Conservation (phyloP, 2,329 filamentous ascomycete species). For the Mollisiaceae sp. region DNA sequence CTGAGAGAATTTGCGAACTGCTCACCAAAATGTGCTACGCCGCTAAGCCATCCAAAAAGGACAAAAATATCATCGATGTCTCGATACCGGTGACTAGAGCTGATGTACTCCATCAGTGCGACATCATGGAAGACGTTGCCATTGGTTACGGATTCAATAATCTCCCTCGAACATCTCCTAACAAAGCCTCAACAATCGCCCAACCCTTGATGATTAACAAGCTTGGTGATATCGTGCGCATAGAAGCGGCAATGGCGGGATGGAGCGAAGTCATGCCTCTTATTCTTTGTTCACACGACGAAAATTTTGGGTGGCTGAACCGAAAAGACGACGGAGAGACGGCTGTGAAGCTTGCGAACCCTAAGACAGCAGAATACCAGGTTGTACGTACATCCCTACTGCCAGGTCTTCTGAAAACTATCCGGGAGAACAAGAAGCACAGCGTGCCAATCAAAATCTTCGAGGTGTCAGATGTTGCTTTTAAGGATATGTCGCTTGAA, state of each 20-base stretch:
- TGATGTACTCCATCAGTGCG: conserved; percentile 93
- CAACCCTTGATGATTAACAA: conserved; percentile 93
- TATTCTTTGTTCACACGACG: conserved; percentile 95
- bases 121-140: conserved; percentile 98
- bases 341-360: conserved; percentile 85
- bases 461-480: conserved; percentile 87
- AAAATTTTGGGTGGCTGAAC: conserved; percentile 97
- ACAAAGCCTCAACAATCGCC: conserved; percentile 83
- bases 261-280: conserved; percentile 97
- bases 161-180: conserved; percentile 84
- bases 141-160: conserved; percentile 98
- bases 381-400: conserved; percentile 87
- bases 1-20: conserved; percentile 77
- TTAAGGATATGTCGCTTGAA: conserved; percentile 84
- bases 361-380: conserved; percentile 92
- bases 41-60: conserved; percentile 74
- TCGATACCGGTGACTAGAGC: conserved; percentile 87
- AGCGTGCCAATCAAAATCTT: conserved; percentile 90
- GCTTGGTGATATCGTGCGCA: conserved; percentile 86
- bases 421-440: conserved; percentile 91
- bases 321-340: conserved; percentile 84
- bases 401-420: conserved; percentile 89
- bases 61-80: conserved; percentile 77
- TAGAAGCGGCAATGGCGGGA: conserved; percentile 89
- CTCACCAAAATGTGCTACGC: conserved; percentile 87